phyloP scores from a whole-genome alignment of 176 grass and related monocot genomes.

The Oryza meridionalis region DNA sequence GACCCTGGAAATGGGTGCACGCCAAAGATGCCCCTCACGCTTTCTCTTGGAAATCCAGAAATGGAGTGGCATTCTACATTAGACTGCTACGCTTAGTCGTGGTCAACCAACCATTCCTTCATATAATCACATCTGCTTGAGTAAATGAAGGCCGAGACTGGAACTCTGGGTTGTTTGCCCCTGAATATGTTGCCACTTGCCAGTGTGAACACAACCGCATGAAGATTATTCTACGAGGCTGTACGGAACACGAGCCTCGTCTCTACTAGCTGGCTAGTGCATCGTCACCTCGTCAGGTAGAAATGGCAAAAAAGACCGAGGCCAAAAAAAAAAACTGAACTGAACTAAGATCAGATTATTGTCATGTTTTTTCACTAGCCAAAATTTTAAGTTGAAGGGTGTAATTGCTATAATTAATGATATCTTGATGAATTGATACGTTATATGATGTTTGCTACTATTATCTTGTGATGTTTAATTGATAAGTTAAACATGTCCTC shows the following conservation, averaged over 20 bases:
- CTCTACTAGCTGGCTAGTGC: too few relatives aligned
- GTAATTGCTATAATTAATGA: too few relatives aligned
- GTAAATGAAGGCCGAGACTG: not conserved
- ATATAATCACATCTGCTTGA: not conserved
- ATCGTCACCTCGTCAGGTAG: too few relatives aligned
- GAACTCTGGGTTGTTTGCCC: not conserved
- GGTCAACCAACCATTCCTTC: constrained; percentile 29
- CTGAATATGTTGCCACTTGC: constrained; percentile 20
- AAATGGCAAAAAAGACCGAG: too few relatives aligned
- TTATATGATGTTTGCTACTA: too few relatives aligned
- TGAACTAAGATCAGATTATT: too few relatives aligned
- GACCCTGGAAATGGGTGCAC: constrained; percentile 41
- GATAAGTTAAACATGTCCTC: too few relatives aligned
- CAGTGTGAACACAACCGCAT: not conserved
- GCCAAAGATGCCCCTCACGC: constrained; percentile 26
- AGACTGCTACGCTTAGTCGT: not conserved
- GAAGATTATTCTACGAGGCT: not conserved
- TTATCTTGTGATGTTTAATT: too few relatives aligned
- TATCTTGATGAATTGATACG: too few relatives aligned
- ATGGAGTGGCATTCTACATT: not conserved
- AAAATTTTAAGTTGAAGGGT: too few relatives aligned
- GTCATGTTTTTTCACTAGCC: too few relatives aligned
- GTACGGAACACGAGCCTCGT: not conserved
- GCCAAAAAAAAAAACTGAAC: too few relatives aligned
- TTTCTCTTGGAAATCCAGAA: not conserved